Base-by-base conservation (phyloP, 495 filamentous ascomycete genomes). In the Daldinia caldariorum region DNA sequence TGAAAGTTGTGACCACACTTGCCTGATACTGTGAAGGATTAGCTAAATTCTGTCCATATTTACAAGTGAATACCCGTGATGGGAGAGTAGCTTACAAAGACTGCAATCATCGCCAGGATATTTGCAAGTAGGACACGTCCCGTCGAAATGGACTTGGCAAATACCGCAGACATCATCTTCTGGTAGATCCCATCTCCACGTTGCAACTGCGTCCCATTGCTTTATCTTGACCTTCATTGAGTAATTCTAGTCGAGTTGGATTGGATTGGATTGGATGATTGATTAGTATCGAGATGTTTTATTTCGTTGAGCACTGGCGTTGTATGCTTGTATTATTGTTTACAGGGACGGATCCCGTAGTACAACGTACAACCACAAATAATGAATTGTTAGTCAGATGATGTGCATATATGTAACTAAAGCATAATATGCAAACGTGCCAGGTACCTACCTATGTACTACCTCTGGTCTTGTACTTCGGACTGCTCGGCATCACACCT, bases 101-200 rank as follows among this genome's bases (percentile, higher is more conserved):
- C 91, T 88, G 81, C 95, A 99, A 74, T 97, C 94, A 74, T 99
- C 95, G 26, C 95, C 95, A 16, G 95, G 95, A 77, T 92, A 97
- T 85, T 97, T 97, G 89, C 95, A 99, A 58, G 93, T 94, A 22
- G 94, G 93, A 81, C 95, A 99, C 10, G 95, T 97, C 26, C 94
- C 93, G 76, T 99, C 95, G 78, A 97, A 99, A 76, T 97, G 93
- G 31, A 96, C 92, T 76, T 94, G 94, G 83, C 95, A 99, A 81
- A 99, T 99, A 63, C 95, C 95, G 72, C 95, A 99, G 64, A 98
- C 93, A 72, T 99, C 95, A 82, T 98, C 95, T 72, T 97, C 94
- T 49, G 95, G 93, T 76, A 97, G 93, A 76, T 98, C 93, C 95
- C 95, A 99, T 64, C 91, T 88, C 95, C 95, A 99, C 32, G 93